These are phyloP conservation scores for Debaryomyces subglobosus DNA, from an alignment of 1,139 yeast species.

Conservation along the genomic window DNA sequence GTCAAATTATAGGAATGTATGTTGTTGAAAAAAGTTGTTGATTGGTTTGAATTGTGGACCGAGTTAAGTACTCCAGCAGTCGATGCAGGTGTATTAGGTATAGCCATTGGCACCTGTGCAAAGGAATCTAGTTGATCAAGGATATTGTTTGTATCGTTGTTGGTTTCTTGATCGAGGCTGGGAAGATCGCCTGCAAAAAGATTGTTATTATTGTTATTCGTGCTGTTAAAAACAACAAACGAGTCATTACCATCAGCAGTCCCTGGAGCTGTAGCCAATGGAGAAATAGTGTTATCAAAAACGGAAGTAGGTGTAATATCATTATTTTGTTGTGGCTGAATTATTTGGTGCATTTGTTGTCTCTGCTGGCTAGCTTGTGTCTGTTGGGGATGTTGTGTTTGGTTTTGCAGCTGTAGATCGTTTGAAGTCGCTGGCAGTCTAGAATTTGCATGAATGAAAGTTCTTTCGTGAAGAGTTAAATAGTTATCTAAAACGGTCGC, in stretches of 20 bases:
- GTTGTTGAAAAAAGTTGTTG: slow-evolving; percentile 24
- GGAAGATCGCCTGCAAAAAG: slow-evolving; percentile 2
- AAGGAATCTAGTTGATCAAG: slow-evolving; percentile 6
- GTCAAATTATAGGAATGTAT: slow-evolving; percentile 31
- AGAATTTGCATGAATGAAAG: slow-evolving; percentile 37
- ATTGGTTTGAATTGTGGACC: slow-evolving; percentile 6
- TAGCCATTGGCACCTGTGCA: slow-evolving; percentile 7
- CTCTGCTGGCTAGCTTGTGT: not conserved
- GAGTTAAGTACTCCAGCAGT: slow-evolving; percentile 20
- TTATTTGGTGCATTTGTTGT: slow-evolving; percentile 12
- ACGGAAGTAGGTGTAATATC: slow-evolving; percentile 3
- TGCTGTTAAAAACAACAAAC: slow-evolving; percentile 2
- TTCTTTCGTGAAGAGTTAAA: slow-evolving; percentile 48
- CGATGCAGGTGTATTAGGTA: slow-evolving; percentile 6
- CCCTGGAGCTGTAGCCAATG: slow-evolving; percentile 4
- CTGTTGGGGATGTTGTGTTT: slow-evolving; percentile 11
- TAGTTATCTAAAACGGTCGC: slow-evolving; percentile 92
- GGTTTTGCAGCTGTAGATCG: slow-evolving; percentile 13
- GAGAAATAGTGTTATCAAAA: slow-evolving; percentile 4
- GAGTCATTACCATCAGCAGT: slow-evolving; percentile 9
- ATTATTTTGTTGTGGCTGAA: not conserved
- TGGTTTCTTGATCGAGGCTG: slow-evolving; percentile 1
- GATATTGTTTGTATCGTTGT: slow-evolving; percentile 6
- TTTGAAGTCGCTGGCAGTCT: slow-evolving; percentile 10
- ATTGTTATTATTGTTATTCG: slow-evolving; percentile 2